Percentiles rank a stretch among this genome's conserved stretches.
Evolutionary conservation across 176 grass and related monocot species (phyloP).

Genomic region (Rhynchospora breviuscula): DNA sequence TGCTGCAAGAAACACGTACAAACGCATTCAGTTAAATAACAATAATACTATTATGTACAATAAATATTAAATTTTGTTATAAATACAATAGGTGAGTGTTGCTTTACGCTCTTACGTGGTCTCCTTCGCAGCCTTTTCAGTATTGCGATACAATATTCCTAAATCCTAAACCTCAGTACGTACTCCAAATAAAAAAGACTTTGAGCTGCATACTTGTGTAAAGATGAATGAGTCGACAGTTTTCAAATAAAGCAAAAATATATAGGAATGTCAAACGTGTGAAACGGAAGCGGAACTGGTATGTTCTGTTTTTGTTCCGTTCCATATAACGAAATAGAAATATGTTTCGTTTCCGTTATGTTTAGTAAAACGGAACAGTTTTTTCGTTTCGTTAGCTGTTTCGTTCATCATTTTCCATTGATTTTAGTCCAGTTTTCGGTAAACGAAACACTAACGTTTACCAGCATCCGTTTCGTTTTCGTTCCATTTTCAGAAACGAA

Average conservation of each 20-base stretch:
- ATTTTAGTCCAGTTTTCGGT: too few species aligned
- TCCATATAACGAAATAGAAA: too few species aligned
- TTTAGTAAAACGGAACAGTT: too few species aligned
- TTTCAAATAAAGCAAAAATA: neutral
- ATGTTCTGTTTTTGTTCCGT: too few species aligned
- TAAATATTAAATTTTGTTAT: neutral
- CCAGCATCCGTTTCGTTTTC: too few species aligned
- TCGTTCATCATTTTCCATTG: too few species aligned
- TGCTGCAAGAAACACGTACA: conserved; percentile 10
- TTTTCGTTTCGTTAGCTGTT: too few species aligned
- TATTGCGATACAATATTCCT: neutral
- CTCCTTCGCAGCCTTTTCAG: neutral
- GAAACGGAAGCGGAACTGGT: too few species aligned
- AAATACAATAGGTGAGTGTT: conserved; percentile 1
- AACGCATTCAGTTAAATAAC: conserved; percentile 15
- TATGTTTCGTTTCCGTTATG: too few species aligned
- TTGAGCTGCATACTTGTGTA: neutral
- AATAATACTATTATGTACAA: neutral
- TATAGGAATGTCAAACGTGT: too few species aligned
- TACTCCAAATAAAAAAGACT: neutral
- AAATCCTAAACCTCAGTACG: neutral
- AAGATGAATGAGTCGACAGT: neutral
- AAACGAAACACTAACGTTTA: too few species aligned
- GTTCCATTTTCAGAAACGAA: too few species aligned
- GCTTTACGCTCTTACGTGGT: neutral